Conservation (phyloP, 805 yeast species). For the Candida michaelii region DNA sequence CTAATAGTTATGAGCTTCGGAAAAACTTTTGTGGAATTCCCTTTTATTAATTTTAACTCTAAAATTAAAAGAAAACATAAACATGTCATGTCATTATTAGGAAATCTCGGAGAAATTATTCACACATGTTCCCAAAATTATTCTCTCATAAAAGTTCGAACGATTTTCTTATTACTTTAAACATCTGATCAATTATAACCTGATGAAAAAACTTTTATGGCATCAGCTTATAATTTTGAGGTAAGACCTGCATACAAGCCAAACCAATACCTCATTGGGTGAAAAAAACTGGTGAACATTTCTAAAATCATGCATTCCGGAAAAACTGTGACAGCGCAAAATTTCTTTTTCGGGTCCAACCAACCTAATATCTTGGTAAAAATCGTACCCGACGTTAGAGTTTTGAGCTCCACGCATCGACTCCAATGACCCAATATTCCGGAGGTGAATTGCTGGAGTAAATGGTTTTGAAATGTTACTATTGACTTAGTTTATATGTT, state of each 20-base stretch:
- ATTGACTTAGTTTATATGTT: too few relatives aligned
- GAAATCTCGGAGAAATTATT: neutral
- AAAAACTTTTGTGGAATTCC: slow-evolving; percentile 1
- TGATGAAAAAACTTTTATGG: neutral
- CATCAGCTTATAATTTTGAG: slow-evolving; percentile 1
- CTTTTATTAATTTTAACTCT: too few relatives aligned
- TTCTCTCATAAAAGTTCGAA: too few relatives aligned
- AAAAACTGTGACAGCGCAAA: slow-evolving; percentile 4
- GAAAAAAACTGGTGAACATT: neutral
- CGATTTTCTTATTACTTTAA: neutral
- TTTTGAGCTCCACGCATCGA: neutral
- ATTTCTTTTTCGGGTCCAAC: neutral
- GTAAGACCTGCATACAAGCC: neutral
- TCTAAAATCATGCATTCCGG: neutral
- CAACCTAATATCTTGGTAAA: too few relatives aligned
- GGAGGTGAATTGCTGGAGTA: too few relatives aligned
- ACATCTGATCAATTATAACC: neutral
- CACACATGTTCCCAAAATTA: neutral
- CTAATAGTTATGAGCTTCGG: neutral
- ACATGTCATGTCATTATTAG: neutral
- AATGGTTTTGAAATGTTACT: too few relatives aligned
- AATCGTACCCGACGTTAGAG: too few relatives aligned
- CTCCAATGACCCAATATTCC: neutral
- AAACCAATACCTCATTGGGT: slow-evolving; percentile 2
- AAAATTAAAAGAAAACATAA: too few relatives aligned